Conservation (phyloP, 176 grass and related monocot genomes). For the Coix lacrymajobi region DNA sequence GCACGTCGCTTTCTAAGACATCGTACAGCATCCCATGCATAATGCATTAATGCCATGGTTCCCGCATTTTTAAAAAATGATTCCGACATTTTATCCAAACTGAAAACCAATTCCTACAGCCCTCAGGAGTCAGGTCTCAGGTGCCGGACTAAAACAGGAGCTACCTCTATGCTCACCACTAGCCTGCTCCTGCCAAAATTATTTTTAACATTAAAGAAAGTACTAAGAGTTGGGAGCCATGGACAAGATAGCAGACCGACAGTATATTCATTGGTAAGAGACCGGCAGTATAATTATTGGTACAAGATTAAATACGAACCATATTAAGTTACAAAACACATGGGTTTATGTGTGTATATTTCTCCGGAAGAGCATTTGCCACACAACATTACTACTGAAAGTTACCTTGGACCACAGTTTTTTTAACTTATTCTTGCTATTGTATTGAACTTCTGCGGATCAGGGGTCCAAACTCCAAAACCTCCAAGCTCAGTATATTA, state of each 20-base stretch:
- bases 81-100: not conserved
- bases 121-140: not conserved
- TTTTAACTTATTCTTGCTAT: not conserved
- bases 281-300: not conserved
- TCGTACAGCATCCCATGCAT: not conserved
- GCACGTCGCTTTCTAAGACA: not conserved
- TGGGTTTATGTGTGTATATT: not conserved
- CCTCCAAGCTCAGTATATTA: not conserved
- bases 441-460: constrained; percentile 6
- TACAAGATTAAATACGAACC: not conserved
- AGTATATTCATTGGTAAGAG: not conserved
- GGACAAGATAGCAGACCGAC: not conserved
- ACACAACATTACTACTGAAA: not conserved
- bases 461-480: not conserved
- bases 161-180: not conserved
- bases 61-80: too few relatives aligned
- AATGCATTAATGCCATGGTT: not conserved
- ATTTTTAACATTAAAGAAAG: not conserved
- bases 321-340: not conserved
- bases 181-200: not conserved
- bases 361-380: not conserved
- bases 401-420: not conserved
- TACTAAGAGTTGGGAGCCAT: not conserved
- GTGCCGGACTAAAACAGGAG: not conserved
- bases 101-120: not conserved